Conservation (phyloP, 2,329 filamentous ascomycete genomes). For the Aspergillus sp. region DNA sequence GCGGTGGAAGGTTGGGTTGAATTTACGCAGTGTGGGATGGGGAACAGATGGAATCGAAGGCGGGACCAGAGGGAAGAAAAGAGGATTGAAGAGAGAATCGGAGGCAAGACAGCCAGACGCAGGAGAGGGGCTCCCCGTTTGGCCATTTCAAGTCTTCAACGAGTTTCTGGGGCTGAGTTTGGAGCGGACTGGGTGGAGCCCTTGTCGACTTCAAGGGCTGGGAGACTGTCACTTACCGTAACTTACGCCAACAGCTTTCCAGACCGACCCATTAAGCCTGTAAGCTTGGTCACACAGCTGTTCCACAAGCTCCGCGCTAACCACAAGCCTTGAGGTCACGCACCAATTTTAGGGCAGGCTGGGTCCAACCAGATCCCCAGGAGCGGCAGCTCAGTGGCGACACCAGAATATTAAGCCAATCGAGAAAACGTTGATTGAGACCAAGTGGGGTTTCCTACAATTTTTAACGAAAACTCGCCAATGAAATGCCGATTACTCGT, state of each 20-base stretch:
- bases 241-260: neutral
- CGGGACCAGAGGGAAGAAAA: conserved; percentile 27
- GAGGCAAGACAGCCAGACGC: neutral
- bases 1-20: conserved; percentile 16
- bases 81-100: conserved; percentile 16
- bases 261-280: neutral
- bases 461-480: conserved; percentile 5
- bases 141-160: conserved; percentile 13
- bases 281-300: conserved; percentile 14
- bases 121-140: conserved; percentile 26
- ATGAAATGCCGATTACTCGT: neutral
- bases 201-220: neutral
- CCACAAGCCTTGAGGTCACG: conserved; percentile 17
- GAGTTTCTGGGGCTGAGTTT: conserved; percentile 27
- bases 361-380: conserved; percentile 19
- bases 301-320: conserved; percentile 16
- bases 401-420: conserved; percentile 15
- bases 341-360: conserved; percentile 21
- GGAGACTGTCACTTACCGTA: conserved; percentile 9
- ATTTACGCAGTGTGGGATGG: conserved; percentile 26
- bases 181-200: conserved; percentile 1
- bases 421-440: neutral
- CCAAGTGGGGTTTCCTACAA: conserved; percentile 13
- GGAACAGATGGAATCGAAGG: conserved; percentile 24
- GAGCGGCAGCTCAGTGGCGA: conserved; percentile 23